phyloP scores from a whole-genome alignment of 108 stramenopile species.

The Heterococcus sp. region DNA sequence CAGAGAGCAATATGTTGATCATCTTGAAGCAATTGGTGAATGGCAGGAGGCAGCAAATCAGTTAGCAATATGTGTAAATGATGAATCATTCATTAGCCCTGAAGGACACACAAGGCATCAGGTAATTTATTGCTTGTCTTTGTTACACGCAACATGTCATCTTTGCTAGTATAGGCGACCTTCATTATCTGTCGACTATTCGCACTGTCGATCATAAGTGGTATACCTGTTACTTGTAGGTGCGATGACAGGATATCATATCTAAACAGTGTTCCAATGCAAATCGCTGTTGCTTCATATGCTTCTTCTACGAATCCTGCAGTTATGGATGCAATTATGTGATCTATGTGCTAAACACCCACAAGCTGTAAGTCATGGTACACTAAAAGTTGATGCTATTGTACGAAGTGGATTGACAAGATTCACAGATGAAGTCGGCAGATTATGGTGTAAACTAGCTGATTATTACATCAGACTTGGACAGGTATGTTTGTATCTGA shows the following conservation, averaged over 20 bases:
- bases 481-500: background rate
- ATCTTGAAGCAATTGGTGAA: conserved; percentile 53
- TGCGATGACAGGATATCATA: background rate
- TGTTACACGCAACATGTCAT: too few species aligned
- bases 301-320: background rate
- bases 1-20: conserved; percentile 60
- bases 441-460: conserved; percentile 89
- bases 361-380: conserved; percentile 53
- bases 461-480: conserved; percentile 88
- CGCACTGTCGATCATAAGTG: background rate
- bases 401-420: conserved; percentile 72
- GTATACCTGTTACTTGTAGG: background rate
- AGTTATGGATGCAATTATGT: conserved; percentile 89
- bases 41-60: conserved; percentile 80
- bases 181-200: too few species aligned
- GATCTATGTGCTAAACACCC: conserved; percentile 83
- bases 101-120: background rate
- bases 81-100: conserved; percentile 60
- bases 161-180: too few species aligned
- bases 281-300: background rate
- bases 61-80: conserved; percentile 69
- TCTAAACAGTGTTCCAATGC: background rate
- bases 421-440: conserved; percentile 85
- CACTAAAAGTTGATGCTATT: conserved; percentile 68
- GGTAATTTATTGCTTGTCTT: background rate